These are phyloP conservation scores for Peronosclerospora sorghi DNA, from an alignment of 352 stramenopile genomes.

Conservation along the genomic window DNA sequence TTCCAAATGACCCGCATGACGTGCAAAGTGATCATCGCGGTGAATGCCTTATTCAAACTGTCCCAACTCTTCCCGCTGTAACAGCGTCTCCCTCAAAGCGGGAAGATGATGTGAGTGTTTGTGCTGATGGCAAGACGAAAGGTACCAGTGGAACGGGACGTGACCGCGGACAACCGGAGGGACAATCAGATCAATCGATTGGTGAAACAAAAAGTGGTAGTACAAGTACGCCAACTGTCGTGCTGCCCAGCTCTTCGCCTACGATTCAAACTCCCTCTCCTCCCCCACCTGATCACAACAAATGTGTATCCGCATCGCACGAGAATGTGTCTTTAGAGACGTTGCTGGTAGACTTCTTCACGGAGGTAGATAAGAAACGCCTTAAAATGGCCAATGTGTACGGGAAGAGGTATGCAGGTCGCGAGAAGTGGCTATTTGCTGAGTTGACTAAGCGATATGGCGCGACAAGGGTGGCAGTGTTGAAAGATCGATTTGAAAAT, in stretches of 20 bases:
- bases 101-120: neutral
- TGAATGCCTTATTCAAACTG: constrained; percentile 7
- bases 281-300: constrained; percentile 1
- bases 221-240: neutral
- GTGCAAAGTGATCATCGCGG: constrained; percentile 3
- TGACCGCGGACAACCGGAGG: constrained; percentile 5
- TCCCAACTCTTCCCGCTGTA: constrained; percentile 5
- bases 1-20: constrained; percentile 2
- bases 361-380: constrained; percentile 41
- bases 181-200: neutral
- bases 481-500: constrained; percentile 24
- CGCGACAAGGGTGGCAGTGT: constrained; percentile 24
- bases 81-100: constrained; percentile 1
- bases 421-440: constrained; percentile 53
- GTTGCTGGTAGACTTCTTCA: constrained; percentile 56
- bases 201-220: constrained; percentile 2
- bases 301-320: neutral
- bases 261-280: neutral
- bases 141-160: neutral
- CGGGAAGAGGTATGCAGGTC: constrained; percentile 47
- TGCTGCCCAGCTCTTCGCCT: constrained; percentile 1
- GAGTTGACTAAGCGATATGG: constrained; percentile 61
- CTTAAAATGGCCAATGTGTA: constrained; percentile 58
- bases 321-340: constrained; percentile 32
- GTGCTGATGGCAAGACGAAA: neutral